Percentiles rank a stretch among this genome's conserved stretches.
phyloP scores from a whole-genome alignment of 768 basidiomycete genomes.

The Sporobolomyces roseus region DNA sequence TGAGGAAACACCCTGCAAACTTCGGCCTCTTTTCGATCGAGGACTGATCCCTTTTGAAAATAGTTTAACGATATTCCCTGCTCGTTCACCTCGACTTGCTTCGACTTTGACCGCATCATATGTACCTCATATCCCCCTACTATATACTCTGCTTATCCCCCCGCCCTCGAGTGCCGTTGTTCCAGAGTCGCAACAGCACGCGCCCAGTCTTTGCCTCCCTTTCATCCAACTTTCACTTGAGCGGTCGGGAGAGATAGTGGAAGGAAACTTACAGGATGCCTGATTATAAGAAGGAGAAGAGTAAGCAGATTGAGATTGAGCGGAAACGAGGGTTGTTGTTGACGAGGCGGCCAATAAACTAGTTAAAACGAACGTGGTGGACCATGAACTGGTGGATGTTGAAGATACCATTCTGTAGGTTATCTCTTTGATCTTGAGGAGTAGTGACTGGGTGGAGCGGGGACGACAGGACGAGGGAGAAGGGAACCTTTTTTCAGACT shows the following conservation, averaged over 20 bases:
- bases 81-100: no score
- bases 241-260: not conserved
- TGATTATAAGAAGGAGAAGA: no score
- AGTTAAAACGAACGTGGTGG: not conserved
- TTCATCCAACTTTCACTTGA: no score
- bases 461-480: no score
- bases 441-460: not conserved
- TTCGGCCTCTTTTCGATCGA: not conserved
- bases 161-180: no score
- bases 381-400: no score
- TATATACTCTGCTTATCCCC: not conserved
- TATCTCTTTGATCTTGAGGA: conserved; percentile 1
- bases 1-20: no score
- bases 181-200: conserved; percentile 9
- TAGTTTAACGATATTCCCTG: conserved; percentile 11
- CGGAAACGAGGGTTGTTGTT: conserved; percentile 4
- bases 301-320: not conserved
- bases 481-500: no score
- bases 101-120: no score
- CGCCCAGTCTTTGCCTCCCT: not conserved
- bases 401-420: no score
- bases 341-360: not conserved
- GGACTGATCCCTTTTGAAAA: not conserved
- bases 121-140: not conserved
- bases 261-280: no score